Conservation (phyloP, 345 rosid genomes). For the Melaleuca quinquenervia region DNA sequence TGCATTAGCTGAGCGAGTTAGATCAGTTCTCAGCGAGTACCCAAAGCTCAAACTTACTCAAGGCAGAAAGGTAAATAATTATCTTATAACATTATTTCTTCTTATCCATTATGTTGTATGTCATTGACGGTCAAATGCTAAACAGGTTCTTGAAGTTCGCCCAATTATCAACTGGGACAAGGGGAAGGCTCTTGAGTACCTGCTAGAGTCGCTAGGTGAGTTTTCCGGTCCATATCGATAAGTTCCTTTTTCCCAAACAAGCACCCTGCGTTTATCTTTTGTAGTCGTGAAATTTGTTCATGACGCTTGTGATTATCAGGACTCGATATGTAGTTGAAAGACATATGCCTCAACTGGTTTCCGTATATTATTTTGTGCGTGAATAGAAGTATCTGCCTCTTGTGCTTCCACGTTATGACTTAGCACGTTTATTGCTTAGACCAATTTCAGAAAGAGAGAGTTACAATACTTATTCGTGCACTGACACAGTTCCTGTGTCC, state of each 20-base stretch:
- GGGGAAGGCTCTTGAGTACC: slow-evolving; percentile 86
- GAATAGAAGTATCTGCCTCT: neutral
- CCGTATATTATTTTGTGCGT: neutral
- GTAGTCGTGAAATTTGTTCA: neutral
- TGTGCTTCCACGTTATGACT: neutral
- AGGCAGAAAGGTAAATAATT: slow-evolving; percentile 64
- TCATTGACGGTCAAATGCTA: neutral
- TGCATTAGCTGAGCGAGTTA: slow-evolving; percentile 53
- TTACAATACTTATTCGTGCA: neutral
- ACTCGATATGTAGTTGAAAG: neutral
- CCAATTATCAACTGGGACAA: slow-evolving; percentile 98
- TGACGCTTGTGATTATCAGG: neutral
- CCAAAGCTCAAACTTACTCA: slow-evolving; percentile 66
- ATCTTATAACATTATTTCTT: neutral
- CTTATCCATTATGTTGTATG: neutral
- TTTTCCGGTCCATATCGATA: neutral
- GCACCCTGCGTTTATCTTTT: neutral
- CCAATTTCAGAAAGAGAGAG: neutral
- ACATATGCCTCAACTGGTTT: neutral
- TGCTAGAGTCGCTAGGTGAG: slow-evolving; percentile 70
- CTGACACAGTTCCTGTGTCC: neutral
- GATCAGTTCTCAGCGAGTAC: slow-evolving; percentile 39
- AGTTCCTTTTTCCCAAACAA: neutral
- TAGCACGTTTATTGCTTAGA: neutral
- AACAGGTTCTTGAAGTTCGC: slow-evolving; percentile 72